Conservation (phyloP, 2,329 filamentous ascomycete genomes). For the Aspergillus novoparasiticus region DNA sequence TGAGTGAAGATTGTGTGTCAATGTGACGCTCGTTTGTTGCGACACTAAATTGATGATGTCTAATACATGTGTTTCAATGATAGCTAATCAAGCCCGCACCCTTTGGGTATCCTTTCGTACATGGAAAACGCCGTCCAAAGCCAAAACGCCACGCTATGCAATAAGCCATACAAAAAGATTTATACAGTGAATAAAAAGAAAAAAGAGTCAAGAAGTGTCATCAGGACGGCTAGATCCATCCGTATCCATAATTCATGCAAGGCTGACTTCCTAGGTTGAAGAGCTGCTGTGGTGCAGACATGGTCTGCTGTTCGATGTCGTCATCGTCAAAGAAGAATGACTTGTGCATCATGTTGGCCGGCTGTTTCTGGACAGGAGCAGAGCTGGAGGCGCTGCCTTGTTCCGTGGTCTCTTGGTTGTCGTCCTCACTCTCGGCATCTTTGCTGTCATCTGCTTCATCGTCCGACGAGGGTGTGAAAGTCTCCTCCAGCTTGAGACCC, state of each 20-base stretch:
- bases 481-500: constrained; percentile 79
- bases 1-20: neutral
- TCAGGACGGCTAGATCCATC: constrained; percentile 31
- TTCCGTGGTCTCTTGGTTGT: constrained; percentile 14
- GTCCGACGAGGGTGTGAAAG: constrained; percentile 66
- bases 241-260: constrained; percentile 39
- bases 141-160: constrained; percentile 40
- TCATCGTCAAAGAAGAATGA: constrained; percentile 40
- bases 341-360: constrained; percentile 31
- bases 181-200: constrained; percentile 14
- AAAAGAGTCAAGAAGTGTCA: neutral
- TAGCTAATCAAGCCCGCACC: constrained; percentile 20
- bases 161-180: constrained; percentile 19
- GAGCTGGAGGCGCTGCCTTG: constrained; percentile 3
- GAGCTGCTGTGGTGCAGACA: constrained; percentile 28
- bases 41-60: constrained; percentile 9
- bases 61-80: constrained; percentile 16
- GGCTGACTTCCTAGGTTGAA: constrained; percentile 29
- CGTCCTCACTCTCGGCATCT: constrained; percentile 55
- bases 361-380: constrained; percentile 13
- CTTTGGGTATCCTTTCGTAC: constrained; percentile 31
- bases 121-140: constrained; percentile 25
- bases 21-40: constrained; percentile 7
- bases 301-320: constrained; percentile 26
- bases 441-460: constrained; percentile 60